These are phyloP conservation scores for Diaporthe vaccinii DNA, from an alignment of 2,329 filamentous ascomycete genomes.

Conservation along the genomic window DNA sequence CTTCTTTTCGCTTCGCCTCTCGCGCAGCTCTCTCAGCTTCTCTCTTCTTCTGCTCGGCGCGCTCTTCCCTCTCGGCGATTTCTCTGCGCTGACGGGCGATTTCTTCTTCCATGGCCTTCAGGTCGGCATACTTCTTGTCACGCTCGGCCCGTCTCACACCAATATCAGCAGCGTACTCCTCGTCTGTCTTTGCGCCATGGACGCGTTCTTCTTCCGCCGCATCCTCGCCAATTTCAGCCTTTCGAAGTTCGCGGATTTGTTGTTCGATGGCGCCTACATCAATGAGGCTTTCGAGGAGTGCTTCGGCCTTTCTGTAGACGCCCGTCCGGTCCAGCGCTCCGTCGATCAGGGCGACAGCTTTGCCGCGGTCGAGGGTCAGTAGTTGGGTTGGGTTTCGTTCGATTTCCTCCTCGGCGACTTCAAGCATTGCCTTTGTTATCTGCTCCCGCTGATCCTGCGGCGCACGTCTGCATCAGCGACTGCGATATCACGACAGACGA, in stretches of 20 bases:
- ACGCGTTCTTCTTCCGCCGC: constrained; percentile 74
- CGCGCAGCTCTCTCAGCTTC: constrained; percentile 52
- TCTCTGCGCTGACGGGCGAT: constrained; percentile 70
- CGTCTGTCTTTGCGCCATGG: constrained; percentile 79
- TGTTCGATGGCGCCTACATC: constrained; percentile 77
- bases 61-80: constrained; percentile 63
- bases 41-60: constrained; percentile 53
- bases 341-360: constrained; percentile 82
- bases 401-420: constrained; percentile 80
- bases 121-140: constrained; percentile 71
- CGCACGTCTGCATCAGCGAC: not conserved
- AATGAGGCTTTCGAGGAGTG: constrained; percentile 76
- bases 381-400: constrained; percentile 80
- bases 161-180: constrained; percentile 79
- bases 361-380: constrained; percentile 79
- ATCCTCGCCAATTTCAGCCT: constrained; percentile 77
- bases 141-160: constrained; percentile 71
- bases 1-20: constrained; percentile 52
- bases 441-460: constrained; percentile 76
- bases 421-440: constrained; percentile 75
- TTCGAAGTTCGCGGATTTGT: constrained; percentile 77
- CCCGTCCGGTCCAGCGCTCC: constrained; percentile 83
- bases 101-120: constrained; percentile 72
- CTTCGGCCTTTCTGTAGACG: constrained; percentile 79
- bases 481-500: not conserved